Base-by-base conservation (phyloP, 257 asterid genomes). In the Lycium barbarum region DNA sequence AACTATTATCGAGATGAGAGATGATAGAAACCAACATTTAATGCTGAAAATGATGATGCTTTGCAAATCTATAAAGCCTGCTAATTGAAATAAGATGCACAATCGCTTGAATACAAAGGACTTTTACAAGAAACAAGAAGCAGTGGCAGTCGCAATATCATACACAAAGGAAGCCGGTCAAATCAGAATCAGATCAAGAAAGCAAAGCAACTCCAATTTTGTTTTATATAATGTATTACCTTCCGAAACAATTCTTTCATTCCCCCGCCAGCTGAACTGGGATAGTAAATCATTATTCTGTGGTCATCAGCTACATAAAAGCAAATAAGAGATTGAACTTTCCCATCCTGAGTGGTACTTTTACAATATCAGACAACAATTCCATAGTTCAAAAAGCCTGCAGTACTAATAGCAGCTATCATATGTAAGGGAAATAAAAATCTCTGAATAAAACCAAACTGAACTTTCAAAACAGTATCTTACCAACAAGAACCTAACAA, bases 201-300 rank as follows among this genome's bases (percentile, higher is more conserved):
- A 36, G 79, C 81, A 62, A 26, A 36, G 79, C 81, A 74, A 6
- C 79, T 81, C 51, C 80, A 82, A 51, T 76, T 76, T 76, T 76
- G 40, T 49, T 74, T 49, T 12, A 22, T 51, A 8, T 72, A 80
- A 78, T 73, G 18, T 47, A 88, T 88, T 86, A 94, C 99, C 99
- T 96, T 96, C 20, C 99, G 96, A 85, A 96, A 96, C 91, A 96
- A 89, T 85, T 94, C 95, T 88, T 96, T 96, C 99, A 96, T 96
- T 66, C 99, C 99, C 80, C 99, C 98, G 88, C 99, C 99, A 22
- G 99, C 99, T 83, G 99, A 91, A 90, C 98, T 96, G 84, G 99
- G 99, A 86, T 96, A 96, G 86, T 96, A 96, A 84, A 96, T 96
- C 99, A 94, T 96, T 84, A 97, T 94, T 82, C 98, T 90, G 90